A percentile compares a stretch with the other conserved stretches of the same genome.
These are phyloP conservation scores for Saccharomyces hybrid DNA, from an alignment of 1,139 yeast genomes.

Conservation along the genomic window DNA sequence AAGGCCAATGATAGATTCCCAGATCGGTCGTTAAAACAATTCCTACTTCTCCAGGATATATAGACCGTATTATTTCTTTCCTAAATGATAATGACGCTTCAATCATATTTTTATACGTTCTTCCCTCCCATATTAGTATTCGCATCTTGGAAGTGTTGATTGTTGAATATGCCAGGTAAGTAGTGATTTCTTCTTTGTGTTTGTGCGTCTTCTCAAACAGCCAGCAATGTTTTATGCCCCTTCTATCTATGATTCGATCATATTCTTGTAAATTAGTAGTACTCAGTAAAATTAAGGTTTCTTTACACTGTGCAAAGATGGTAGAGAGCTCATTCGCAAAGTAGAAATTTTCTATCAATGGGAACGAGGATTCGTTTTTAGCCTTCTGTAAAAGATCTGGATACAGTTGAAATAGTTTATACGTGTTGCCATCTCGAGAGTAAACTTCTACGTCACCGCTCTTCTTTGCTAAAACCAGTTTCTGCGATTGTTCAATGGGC, in stretches of 20 bases:
- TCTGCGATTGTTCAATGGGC: conserved; percentile 20
- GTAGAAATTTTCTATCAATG: conserved; percentile 14
- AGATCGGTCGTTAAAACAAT: conserved; percentile 19
- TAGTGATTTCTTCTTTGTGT: conserved; percentile 8
- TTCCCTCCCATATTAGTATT: conserved; percentile 25
- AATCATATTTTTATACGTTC: conserved; percentile 20
- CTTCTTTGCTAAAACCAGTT: conserved; percentile 22
- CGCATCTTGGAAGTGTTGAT: conserved; percentile 16
- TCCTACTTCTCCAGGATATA: conserved; percentile 12
- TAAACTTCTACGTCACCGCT: conserved; percentile 26
- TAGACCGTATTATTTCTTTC: conserved; percentile 18
- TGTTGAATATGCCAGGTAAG: conserved; percentile 22
- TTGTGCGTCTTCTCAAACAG: conserved; percentile 10
- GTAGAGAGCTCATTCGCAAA: conserved; percentile 24
- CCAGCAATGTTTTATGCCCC: conserved; percentile 28
- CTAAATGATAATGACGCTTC: conserved; percentile 19
- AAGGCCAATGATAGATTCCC: conserved; percentile 22
- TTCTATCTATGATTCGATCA: conserved; percentile 28
- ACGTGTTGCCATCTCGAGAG: conserved; percentile 15
- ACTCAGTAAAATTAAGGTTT: conserved; percentile 22
- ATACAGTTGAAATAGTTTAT: conserved; percentile 24
- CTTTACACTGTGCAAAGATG: conserved; percentile 25
- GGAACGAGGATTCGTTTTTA: conserved; percentile 7
- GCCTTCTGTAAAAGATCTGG: conserved; percentile 20
- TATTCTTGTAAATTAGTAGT: conserved; percentile 27